phyloP scores from a whole-genome alignment of 345 rosid species.

The Citrus unshiu region DNA sequence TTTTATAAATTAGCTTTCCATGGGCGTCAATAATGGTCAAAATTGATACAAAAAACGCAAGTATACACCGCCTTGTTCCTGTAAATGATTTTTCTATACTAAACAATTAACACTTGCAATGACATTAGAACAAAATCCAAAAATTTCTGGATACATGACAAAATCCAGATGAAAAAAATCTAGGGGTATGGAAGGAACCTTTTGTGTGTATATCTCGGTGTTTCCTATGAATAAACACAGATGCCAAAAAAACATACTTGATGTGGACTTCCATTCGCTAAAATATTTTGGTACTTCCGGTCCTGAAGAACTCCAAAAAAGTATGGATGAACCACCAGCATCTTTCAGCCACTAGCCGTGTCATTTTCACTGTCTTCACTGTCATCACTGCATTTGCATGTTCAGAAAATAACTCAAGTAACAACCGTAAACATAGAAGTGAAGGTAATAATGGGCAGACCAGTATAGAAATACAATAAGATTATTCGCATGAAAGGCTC shows the following conservation, averaged over 20 bases:
- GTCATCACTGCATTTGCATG: conserved; percentile 57
- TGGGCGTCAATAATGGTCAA: neutral
- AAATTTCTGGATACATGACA: conserved; percentile 15
- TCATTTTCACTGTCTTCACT: conserved; percentile 76
- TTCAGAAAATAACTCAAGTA: neutral
- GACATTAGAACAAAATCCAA: conserved; percentile 6
- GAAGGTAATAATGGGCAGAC: neutral
- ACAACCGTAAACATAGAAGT: neutral
- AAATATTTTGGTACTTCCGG: neutral
- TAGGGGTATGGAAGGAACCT: conserved; percentile 8
- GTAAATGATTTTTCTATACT: neutral
- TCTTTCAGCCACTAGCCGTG: conserved; percentile 38
- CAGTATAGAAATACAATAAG: neutral
- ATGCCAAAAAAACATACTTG: neutral
- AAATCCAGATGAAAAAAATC: conserved; percentile 11
- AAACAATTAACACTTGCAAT: neutral
- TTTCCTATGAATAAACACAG: conserved; percentile 11
- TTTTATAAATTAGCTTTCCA: neutral
- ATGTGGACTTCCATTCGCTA: neutral
- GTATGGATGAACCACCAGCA: neutral
- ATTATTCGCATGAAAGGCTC: neutral
- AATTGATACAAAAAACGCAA: neutral
- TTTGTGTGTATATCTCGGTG: neutral
- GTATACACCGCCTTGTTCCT: neutral
- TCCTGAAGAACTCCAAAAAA: conserved; percentile 1